A percentile compares a stretch with the other conserved stretches of the same genome.
phyloP scores from a whole-genome alignment of 164 flowering plant genomes.

The Chimonanthus praecox region DNA sequence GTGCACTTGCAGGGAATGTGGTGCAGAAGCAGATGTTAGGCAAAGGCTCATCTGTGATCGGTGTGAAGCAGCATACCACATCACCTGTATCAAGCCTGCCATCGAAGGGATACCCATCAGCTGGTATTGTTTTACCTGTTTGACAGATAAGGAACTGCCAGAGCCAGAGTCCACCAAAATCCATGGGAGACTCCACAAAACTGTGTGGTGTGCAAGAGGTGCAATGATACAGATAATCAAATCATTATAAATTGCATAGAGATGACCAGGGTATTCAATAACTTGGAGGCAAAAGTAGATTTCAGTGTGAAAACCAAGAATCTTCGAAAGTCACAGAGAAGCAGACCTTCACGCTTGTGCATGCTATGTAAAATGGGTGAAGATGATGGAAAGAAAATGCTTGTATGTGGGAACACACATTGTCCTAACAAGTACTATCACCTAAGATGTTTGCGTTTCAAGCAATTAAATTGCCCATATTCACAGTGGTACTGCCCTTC shows the following conservation, averaged over 20 bases:
- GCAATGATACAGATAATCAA: conserved; percentile 25
- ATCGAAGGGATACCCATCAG: conserved; percentile 48
- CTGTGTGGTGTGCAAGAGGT: conserved; percentile 62
- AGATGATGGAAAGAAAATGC: conserved; percentile 24
- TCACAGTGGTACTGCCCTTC: conserved; percentile 88
- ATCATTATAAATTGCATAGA: conserved; percentile 5
- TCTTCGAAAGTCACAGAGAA: conserved; percentile 7
- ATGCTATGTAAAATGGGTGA: conserved; percentile 43
- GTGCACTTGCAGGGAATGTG: conserved; percentile 50
- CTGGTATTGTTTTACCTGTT: conserved; percentile 74
- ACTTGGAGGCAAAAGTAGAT: conserved; percentile 37
- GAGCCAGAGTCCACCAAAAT: conserved; percentile 6
- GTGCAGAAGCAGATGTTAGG: conserved; percentile 43
- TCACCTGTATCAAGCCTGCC: conserved; percentile 62
- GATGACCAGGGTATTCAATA: conserved; percentile 19
- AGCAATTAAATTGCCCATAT: conserved; percentile 38
- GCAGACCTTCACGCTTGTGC: conserved; percentile 23
- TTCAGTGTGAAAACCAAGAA: conserved; percentile 14
- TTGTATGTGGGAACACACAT: conserved; percentile 42
- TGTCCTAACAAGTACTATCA: conserved; percentile 66
- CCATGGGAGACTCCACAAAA: conserved; percentile 27
- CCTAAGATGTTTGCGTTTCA: conserved; percentile 49
- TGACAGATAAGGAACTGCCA: conserved; percentile 32
- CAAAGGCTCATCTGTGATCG: conserved; percentile 69
- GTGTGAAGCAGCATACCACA: conserved; percentile 75